phyloP scores from a whole-genome alignment of 208 protist genomes.

The Leptomonas seymouri region DNA sequence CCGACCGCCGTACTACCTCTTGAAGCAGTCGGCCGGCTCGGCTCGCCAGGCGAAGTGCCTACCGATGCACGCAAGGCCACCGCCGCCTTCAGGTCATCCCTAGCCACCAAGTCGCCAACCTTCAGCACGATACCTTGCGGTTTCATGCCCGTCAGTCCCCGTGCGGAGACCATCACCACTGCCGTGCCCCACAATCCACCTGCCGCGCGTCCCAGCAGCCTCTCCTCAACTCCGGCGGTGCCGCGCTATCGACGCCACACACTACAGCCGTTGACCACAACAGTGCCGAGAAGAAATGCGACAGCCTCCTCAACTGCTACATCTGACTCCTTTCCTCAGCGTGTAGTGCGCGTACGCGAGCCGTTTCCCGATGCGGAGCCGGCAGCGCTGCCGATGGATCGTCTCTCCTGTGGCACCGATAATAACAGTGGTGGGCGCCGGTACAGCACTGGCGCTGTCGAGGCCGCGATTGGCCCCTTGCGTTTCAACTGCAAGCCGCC shows the following conservation, averaged over 20 bases:
- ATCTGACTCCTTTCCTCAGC: neutral
- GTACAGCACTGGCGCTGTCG: neutral
- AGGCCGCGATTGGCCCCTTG: neutral
- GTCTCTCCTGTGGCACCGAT: neutral
- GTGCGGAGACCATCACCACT: neutral
- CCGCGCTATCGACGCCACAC: neutral
- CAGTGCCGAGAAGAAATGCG: neutral
- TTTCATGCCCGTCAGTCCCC: neutral
- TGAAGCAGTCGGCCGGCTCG: neutral
- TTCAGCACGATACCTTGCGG: no score
- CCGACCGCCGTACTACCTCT: neutral
- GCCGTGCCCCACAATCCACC: conserved; percentile 1
- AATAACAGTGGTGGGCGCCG: neutral
- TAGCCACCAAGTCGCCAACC: neutral
- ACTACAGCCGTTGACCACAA: neutral
- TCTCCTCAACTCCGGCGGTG: conserved; percentile 9
- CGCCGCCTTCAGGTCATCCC: neutral
- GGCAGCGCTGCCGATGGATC: neutral
- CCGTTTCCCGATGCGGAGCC: conserved; percentile 1
- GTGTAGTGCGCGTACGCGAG: neutral
- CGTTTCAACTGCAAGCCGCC: neutral
- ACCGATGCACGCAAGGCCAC: neutral
- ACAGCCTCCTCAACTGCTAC: neutral
- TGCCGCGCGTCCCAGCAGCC: neutral
- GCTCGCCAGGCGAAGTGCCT: neutral